Evolutionary conservation across 2,329 filamentous ascomycete species (phyloP).

Genomic region (Albifimbria verrucaria): DNA sequence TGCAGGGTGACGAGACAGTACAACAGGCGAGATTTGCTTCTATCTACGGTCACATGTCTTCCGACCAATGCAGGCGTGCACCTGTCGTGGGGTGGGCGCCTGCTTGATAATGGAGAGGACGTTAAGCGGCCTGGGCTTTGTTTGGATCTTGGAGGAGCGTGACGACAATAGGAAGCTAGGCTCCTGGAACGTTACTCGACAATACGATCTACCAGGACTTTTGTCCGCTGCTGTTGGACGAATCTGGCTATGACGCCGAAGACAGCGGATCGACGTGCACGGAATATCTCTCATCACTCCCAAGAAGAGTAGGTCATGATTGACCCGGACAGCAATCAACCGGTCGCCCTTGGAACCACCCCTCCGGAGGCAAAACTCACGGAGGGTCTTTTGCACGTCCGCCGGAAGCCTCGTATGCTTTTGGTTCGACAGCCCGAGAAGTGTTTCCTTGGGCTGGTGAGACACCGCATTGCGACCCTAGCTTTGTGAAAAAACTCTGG

Average conservation of each 20-base stretch:
- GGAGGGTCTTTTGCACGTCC: not conserved
- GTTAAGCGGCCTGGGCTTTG: too few species aligned
- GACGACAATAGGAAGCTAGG: too few species aligned
- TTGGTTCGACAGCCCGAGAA: not conserved
- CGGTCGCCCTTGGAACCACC: not conserved
- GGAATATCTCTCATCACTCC: not conserved
- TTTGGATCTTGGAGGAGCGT: too few species aligned
- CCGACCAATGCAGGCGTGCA: not conserved
- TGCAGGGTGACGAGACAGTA: not conserved
- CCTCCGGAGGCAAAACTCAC: not conserved
- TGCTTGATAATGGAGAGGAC: not conserved
- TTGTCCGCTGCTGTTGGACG: not conserved
- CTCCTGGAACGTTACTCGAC: too few species aligned
- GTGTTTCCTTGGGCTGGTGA: not conserved
- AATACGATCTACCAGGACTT: not conserved
- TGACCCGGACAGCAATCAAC: not conserved
- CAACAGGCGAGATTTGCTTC: not conserved
- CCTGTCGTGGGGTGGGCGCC: not conserved
- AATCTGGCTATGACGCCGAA: not conserved
- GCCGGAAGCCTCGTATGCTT: not conserved
- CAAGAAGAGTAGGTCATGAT: too few species aligned
- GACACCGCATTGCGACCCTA: not conserved
- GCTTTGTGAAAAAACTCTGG: not conserved
- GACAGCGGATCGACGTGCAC: not conserved
- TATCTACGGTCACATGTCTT: not conserved